Conservation (phyloP, 768 basidiomycete species). For the Fibroporia radiculosa region DNA sequence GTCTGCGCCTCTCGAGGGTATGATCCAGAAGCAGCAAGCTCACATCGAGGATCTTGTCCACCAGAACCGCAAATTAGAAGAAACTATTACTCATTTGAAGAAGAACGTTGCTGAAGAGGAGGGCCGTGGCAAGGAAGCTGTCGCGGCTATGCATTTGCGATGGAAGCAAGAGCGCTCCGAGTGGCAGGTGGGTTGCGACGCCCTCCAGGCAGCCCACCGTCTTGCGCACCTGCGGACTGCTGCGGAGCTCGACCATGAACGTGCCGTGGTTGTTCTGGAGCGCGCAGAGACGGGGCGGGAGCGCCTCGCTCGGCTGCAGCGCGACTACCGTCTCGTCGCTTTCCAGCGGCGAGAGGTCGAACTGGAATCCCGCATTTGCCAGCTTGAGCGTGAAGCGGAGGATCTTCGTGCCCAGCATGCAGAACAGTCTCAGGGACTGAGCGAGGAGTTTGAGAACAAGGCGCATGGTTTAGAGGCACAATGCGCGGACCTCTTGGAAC, state of each 20-base stretch:
- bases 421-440: constrained; percentile 29
- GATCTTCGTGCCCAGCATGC: constrained; percentile 31
- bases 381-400: constrained; percentile 43
- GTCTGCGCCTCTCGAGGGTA: constrained; percentile 32
- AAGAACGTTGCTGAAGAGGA: constrained; percentile 40
- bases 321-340: constrained; percentile 61
- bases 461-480: constrained; percentile 25
- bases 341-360: constrained; percentile 59
- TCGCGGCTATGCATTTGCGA: constrained; percentile 37
- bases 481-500: constrained; percentile 25
- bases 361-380: constrained; percentile 43
- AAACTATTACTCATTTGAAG: constrained; percentile 46
- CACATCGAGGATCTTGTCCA: constrained; percentile 73
- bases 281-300: constrained; percentile 48
- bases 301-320: constrained; percentile 48
- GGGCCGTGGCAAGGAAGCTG: constrained; percentile 32
- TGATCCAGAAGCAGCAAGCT: constrained; percentile 52
- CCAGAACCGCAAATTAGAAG: constrained; percentile 56
- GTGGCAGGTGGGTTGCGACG: constrained; percentile 59
- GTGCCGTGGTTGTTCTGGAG: constrained; percentile 41
- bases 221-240: constrained; percentile 55
- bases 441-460: constrained; percentile 24
- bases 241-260: constrained; percentile 47
- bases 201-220: constrained; percentile 54
- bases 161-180: constrained; percentile 46